Base-by-base conservation (phyloP, 306 rosid genomes). In the Cucurbita moschata region DNA sequence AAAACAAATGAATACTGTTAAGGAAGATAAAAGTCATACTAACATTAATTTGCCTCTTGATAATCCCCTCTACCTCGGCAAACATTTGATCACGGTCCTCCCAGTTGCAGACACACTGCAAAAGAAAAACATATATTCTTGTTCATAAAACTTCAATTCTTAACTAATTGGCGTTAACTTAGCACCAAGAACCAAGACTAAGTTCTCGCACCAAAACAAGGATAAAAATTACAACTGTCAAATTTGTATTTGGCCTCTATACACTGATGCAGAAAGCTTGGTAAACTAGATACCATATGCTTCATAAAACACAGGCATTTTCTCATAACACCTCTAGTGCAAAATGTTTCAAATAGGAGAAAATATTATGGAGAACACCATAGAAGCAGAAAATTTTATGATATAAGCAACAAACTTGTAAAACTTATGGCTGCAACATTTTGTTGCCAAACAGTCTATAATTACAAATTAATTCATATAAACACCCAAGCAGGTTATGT, bases 21-120 rank as follows among this genome's bases (percentile, higher is more conserved):
- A 68, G n/a, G 3, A 10, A 71, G 65, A 35, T 30, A 49, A 15
- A n/a, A 55, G 53, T 58, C 74, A 52, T 75, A 75, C 96, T 62
- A 72, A 95, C 99, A 89, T 89, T 89, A 60, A 95, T 91, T 81
- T 95, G 99, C 80, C 91, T 92, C 79, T 76, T 82, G 84, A 95
- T 89, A 67, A 95, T 91, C 75, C 90, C 96, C 83, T 95, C 99
- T 75, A 95, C 99, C 81, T 95, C 99, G 44, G 84, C 74, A 76
- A 95, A 91, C 88, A 86, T 91, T 77, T 88, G 80, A 68, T 91
- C 99, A 49, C 99, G 97, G 71, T 87, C 97, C 84, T 91, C 99
- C 99, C 99, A 95, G 76, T 89, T 82, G 86, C 99, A 95, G 58
- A 95, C 92, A 74, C 99, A 91, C 99, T 95, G 82, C 43, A 64